Evolutionary conservation across 306 rosid species (phyloP).

Genomic region (Rubus parviflorus): DNA sequence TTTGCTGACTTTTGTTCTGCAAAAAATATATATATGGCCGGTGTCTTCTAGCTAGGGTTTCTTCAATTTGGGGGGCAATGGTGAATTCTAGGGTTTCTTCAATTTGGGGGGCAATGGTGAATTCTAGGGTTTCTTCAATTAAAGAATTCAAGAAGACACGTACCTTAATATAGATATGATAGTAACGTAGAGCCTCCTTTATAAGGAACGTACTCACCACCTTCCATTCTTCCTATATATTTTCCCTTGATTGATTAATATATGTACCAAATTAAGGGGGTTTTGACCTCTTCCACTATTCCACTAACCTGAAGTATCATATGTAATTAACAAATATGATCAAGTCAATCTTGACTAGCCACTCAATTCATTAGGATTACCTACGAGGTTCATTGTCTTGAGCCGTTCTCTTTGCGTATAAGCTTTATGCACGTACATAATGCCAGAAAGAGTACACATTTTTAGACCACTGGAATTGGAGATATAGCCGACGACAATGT

Average conservation of each 20-base stretch:
- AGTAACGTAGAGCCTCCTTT: not conserved
- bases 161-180: not conserved
- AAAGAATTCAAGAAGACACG: too few species aligned
- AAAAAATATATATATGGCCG: not conserved
- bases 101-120: not conserved
- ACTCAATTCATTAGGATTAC: not conserved
- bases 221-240: not conserved
- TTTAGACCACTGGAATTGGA: not conserved
- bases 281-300: not conserved
- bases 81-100: not conserved
- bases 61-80: not conserved
- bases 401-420: not conserved
- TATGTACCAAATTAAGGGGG: not conserved
- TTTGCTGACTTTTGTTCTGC: not conserved
- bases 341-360: not conserved
- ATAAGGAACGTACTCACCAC: not conserved
- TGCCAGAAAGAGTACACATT: not conserved
- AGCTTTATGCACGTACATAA: not conserved
- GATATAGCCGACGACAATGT: not conserved
- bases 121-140: not conserved
- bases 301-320: not conserved
- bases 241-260: not conserved
- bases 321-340: not conserved
- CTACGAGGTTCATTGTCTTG: not conserved
- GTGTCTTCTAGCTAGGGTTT: not conserved